A percentile compares a stretch with the other conserved stretches of the same genome.
These are phyloP conservation scores for Nannochloropsis oceanica DNA, from an alignment of 108 stramenopile genomes.

Conservation along the genomic window DNA sequence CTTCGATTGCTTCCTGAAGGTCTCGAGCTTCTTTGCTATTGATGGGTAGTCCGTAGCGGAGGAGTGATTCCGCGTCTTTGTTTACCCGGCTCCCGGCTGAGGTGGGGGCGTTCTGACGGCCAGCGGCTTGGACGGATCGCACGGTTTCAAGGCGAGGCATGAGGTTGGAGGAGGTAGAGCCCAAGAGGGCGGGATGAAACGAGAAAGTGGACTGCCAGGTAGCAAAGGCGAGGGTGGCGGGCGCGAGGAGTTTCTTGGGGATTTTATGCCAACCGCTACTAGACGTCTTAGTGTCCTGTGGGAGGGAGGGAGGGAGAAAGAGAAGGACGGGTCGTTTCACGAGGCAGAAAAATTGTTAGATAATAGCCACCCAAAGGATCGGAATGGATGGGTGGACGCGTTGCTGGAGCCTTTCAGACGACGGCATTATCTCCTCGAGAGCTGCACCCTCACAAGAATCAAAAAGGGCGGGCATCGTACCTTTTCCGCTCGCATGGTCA, in stretches of 20 bases:
- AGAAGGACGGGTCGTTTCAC: too few species aligned
- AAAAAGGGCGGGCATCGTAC: neutral
- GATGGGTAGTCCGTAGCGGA: constrained; percentile 72
- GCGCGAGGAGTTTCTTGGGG: neutral
- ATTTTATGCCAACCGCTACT: neutral
- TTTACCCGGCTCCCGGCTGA: constrained; percentile 61
- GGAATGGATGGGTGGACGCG: too few species aligned
- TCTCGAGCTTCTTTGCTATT: constrained; percentile 51
- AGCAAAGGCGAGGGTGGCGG: neutral
- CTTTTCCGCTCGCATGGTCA: neutral
- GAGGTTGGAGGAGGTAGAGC: neutral
- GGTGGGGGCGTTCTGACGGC: neutral
- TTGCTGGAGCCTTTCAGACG: too few species aligned
- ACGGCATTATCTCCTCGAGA: too few species aligned
- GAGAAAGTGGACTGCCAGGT: neutral
- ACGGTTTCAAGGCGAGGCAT: neutral
- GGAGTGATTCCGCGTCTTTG: constrained; percentile 70
- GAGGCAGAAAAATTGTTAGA: too few species aligned
- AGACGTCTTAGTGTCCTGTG: neutral
- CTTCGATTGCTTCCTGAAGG: constrained; percentile 61
- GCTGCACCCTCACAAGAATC: too few species aligned
- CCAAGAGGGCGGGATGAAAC: neutral
- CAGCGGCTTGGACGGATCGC: neutral
- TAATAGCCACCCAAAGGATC: too few species aligned
- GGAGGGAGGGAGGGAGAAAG: too few species aligned